Conservation (phyloP, 805 yeast genomes). For the Clavispora santaluciae region DNA sequence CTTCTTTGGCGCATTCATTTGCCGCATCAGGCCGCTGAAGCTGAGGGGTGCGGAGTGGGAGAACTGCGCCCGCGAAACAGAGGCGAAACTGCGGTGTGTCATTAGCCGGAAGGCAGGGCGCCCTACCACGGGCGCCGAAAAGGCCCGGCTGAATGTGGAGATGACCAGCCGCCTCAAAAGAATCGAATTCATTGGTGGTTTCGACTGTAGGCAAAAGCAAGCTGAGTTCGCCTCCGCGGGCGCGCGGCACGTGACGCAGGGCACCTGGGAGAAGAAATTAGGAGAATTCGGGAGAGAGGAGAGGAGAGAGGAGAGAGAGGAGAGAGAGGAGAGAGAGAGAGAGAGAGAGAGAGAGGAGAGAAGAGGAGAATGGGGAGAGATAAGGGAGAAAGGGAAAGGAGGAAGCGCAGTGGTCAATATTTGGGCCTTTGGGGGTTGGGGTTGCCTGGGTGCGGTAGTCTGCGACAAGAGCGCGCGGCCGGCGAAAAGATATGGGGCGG, state of each 20-base stretch:
- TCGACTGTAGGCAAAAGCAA: not conserved
- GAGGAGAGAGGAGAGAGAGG: not conserved
- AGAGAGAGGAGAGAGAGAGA: not conserved
- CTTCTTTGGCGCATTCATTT: conserved; percentile 1
- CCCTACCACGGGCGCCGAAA: not conserved
- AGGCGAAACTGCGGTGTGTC: not conserved
- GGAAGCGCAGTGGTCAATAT: no score
- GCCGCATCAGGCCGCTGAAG: not conserved
- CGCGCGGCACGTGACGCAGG: not conserved
- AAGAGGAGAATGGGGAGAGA: no score
- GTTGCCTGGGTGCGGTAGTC: no score
- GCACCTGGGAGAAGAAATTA: no score
- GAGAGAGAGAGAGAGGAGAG: no score
- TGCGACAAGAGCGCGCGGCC: no score
- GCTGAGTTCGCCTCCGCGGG: conserved; percentile 1
- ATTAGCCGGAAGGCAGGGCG: not conserved
- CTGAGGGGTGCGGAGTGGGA: not conserved
- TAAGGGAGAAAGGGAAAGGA: no score
- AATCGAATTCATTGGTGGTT: not conserved
- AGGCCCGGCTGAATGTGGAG: not conserved
- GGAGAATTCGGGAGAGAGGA: not conserved
- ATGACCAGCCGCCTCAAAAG: not conserved
- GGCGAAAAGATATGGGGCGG: no score
- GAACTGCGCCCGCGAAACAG: conserved; percentile 2
- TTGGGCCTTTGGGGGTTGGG: no score